Evolutionary conservation across 2,329 filamentous ascomycete genomes (phyloP), one percentile per base, ranked within the genome.

Genomic region (Nothophoma quercina): DNA sequence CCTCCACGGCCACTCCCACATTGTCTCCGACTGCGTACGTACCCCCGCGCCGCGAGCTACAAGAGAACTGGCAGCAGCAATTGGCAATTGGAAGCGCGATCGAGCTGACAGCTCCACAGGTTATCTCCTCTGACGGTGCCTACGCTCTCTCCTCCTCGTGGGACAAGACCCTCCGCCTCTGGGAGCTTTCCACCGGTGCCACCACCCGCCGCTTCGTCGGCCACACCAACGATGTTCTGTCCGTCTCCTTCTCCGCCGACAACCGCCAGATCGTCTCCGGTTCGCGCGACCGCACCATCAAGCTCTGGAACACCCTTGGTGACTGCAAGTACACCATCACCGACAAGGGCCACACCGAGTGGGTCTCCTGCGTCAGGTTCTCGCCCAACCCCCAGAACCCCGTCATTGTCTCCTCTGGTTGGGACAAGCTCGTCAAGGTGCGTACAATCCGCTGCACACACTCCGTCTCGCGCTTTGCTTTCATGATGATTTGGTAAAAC

Each of bases 271-370:
- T 99, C 81, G 95, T 98, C 75, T 98, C 95, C 68, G 95, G 93
- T 69, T 98, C 95, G 65, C 93, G 95, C 80, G 95, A 99, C 86
- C 89, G 92, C 79, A 91, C 90, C 77, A 98, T 99, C 87, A 99
- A 98, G 91, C 89, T 99, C 75, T 99, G 95, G 95, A 99, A 99
- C 87, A 99, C 95, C 73, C 91, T 99, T 68, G 95, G 95, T 83
- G 95, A 99, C 88, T 99, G 95, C 93, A 99, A 99, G 87, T 99
- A 88, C 89, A 99, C 93, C 85, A 98, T 99, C 86, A 96, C 91
- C 82, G 95, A 99, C 79, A 99, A 99, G 90, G 95, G 95, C 79
- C 95, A 99, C 87, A 91, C 91, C 81, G 95, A 99, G 83, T 99
- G 95, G 95, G 95, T 96, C 72, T 97, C 93, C 63, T 98, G 93